A percentile compares a stretch with the other conserved stretches of the same genome.
phyloP scores from a whole-genome alignment of 2,329 filamentous ascomycete genomes.

The Microcyclospora pomicola region DNA sequence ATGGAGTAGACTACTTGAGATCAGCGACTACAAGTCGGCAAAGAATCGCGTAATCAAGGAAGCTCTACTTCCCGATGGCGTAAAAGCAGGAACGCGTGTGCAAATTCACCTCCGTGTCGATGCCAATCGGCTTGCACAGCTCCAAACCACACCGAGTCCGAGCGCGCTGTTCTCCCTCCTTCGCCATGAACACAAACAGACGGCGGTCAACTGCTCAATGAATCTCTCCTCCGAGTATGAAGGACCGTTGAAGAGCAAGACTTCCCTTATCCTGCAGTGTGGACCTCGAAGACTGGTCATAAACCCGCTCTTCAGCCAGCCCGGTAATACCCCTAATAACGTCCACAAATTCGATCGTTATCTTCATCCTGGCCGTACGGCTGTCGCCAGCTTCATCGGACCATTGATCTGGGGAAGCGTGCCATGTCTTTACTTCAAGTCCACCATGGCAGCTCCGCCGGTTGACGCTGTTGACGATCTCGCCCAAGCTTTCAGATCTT shows the following conservation, averaged over 20 bases:
- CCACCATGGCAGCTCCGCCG: conserved; percentile 25
- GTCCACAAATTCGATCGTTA: conserved; percentile 94
- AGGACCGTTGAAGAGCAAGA: conserved; percentile 74
- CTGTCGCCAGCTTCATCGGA: conserved; percentile 77
- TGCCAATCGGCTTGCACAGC: conserved; percentile 28
- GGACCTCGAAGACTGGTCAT: conserved; percentile 76
- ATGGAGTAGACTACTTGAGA: conserved; percentile 72
- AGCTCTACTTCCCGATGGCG: conserved; percentile 66
- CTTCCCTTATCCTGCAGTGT: conserved; percentile 81
- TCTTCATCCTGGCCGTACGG: conserved; percentile 78
- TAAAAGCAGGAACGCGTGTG: conserved; percentile 70
- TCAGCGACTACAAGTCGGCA: conserved; percentile 80
- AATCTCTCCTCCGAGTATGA: conserved; percentile 66
- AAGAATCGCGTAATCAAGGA: conserved; percentile 66
- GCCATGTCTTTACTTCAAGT: conserved; percentile 75
- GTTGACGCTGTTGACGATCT: conserved; percentile 32
- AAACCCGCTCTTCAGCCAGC: conserved; percentile 79
- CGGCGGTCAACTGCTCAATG: conserved; percentile 78
- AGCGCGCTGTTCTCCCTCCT: conserved; percentile 73
- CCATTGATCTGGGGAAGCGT: conserved; percentile 89
- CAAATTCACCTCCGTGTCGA: conserved; percentile 54
- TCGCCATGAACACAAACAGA: conserved; percentile 88
- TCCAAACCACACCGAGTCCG: conserved; percentile 45
- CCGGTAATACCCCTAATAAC: conserved; percentile 86
- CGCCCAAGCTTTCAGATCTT: conserved; percentile 10